phyloP scores from a whole-genome alignment of 1,139 yeast genomes.

The Debaryomyces nepalensis region DNA sequence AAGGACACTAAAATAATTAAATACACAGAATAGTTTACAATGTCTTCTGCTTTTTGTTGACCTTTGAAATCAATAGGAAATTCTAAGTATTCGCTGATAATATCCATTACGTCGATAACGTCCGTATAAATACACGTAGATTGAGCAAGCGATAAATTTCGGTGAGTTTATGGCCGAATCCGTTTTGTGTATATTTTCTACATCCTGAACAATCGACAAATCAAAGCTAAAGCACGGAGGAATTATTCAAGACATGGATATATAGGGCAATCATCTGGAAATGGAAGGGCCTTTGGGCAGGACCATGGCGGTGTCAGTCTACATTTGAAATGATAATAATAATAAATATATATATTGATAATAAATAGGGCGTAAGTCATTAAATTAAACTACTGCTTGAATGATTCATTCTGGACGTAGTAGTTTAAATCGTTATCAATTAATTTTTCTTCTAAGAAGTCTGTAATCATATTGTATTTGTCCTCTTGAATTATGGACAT shows the following conservation, averaged over 20 bases:
- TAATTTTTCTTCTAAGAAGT: conserved; percentile 47
- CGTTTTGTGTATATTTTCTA: conserved; percentile 7
- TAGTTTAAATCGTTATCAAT: conserved; percentile 41
- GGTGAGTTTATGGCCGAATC: conserved; percentile 5
- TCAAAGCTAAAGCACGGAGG: background rate
- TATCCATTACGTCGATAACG: conserved; percentile 9
- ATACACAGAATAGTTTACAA: conserved; percentile 26
- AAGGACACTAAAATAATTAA: conserved; percentile 40
- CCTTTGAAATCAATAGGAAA: conserved; percentile 69
- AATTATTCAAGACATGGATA: too few relatives aligned
- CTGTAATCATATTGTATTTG: conserved; percentile 47
- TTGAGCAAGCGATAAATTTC: conserved; percentile 8
- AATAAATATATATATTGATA: conserved; percentile 5
- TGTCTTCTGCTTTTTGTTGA: conserved; percentile 48
- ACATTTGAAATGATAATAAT: background rate
- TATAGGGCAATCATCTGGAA: too few relatives aligned
- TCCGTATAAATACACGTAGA: conserved; percentile 8
- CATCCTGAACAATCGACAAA: background rate
- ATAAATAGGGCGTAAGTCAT: conserved; percentile 14
- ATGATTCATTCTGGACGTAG: conserved; percentile 24
- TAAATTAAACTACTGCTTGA: conserved; percentile 9
- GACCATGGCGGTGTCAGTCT: background rate
- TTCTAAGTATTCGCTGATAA: conserved; percentile 31
- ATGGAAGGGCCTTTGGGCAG: too few relatives aligned
- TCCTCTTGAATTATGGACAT: conserved; percentile 38